Percentiles rank a stretch among this genome's conserved stretches.
Conservation (phyloP, 805 yeast species). For the Kodamaea neixiangensis region DNA sequence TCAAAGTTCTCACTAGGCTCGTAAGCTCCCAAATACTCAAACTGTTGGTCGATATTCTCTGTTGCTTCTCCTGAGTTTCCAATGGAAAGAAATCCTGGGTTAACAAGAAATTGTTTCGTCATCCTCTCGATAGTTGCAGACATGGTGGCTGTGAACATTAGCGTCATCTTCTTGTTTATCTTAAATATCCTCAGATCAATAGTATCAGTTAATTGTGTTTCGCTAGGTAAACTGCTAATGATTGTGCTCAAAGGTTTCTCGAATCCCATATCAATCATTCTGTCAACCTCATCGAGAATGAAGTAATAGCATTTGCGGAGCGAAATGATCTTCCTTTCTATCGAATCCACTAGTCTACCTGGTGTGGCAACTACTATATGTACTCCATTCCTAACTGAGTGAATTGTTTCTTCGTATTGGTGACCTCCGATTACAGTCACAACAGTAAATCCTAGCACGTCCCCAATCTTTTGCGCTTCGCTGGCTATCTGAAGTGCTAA, state of each 20-base stretch:
- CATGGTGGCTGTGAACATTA: slow-evolving; percentile 96
- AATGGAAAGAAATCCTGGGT: slow-evolving; percentile 65
- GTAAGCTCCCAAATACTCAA: slow-evolving; percentile 36
- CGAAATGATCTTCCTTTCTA: slow-evolving; percentile 65
- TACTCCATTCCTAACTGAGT: slow-evolving; percentile 60
- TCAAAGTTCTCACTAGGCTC: slow-evolving; percentile 36
- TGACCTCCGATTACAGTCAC: slow-evolving; percentile 90
- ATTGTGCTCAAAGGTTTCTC: slow-evolving; percentile 74
- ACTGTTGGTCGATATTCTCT: slow-evolving; percentile 69
- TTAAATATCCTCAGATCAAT: slow-evolving; percentile 42
- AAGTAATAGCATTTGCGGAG: slow-evolving; percentile 64
- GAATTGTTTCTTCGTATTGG: slow-evolving; percentile 70
- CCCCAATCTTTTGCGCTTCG: slow-evolving; percentile 59
- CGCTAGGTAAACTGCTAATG: slow-evolving; percentile 53
- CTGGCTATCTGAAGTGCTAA: slow-evolving; percentile 81
- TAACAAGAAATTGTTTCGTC: slow-evolving; percentile 58
- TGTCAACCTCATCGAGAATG: slow-evolving; percentile 91
- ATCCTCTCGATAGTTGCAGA: slow-evolving; percentile 70
- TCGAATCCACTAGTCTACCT: slow-evolving; percentile 81
- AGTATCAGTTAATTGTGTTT: slow-evolving; percentile 22
- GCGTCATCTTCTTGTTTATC: slow-evolving; percentile 52
- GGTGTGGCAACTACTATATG: slow-evolving; percentile 93
- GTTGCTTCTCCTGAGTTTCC: slow-evolving; percentile 69
- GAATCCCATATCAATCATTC: slow-evolving; percentile 95
- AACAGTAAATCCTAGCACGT: slow-evolving; percentile 42